Base-by-base conservation (phyloP, 2,329 filamentous ascomycete species). In the Ascochyta lentis region DNA sequence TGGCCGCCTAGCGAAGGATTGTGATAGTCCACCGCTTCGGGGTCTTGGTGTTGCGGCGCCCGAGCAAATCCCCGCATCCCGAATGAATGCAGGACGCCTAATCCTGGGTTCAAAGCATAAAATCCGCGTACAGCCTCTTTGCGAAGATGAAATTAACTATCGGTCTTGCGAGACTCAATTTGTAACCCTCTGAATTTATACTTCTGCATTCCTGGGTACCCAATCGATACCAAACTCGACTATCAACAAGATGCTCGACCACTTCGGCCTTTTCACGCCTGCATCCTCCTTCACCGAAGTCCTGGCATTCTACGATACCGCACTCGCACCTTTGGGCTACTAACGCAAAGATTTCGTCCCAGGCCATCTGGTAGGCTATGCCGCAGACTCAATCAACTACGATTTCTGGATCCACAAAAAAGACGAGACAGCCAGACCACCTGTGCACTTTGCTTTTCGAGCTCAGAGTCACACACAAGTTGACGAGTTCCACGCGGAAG, bases 391-490 rank as follows among this genome's bases (percentile, higher is more conserved):
- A 0, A 26, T 29, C 24, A 35, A 51, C 9, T 35, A 35, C 13
- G 45, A 39, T 10, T 65, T 66, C 47, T 69, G 66, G 61, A 59
- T 69, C 39, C 51, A 46, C 16, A 44, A 23, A 3, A 59, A 38
- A n/a, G 58, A 60, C 10, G 48, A 40, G 6, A 27, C 31, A 22
- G 10, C 35, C 6, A 37, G 41, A 15, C 23, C 49, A 3, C 51
- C 54, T 2, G 46, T 57, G 3, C 64, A 68, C 54, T 19, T 66
- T 12, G 65, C 63, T 10, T 69, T 69, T 38, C 50, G 37, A 16
- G 63, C 58, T 6, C 56, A 61, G n/a, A 49, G 54, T 34, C 59
- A 54, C 35, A 56, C 47, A 9, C 40, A 44, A 0, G 64, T 67
- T 12, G 60, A 67, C 13, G 53, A 51, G 16, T 69, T 66, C 40